Evolutionary conservation across 352 stramenopile species (phyloP).

Genomic region (Globisporangium abappressorium): DNA sequence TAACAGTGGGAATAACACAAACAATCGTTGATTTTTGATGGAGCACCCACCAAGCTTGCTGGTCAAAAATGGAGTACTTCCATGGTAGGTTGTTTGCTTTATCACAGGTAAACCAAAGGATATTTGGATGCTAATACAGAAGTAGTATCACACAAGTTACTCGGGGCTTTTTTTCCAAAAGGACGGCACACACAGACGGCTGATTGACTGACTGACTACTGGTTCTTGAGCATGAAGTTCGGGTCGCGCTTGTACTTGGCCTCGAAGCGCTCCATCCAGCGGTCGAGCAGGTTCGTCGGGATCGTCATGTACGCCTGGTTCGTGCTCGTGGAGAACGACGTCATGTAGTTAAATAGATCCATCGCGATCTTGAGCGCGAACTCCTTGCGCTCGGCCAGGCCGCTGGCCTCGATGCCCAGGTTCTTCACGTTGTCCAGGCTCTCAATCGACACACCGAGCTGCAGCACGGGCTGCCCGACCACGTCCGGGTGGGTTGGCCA

Average conservation of each 20-base stretch:
- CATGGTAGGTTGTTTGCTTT: background rate
- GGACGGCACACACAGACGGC: background rate
- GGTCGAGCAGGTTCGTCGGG: slow-evolving; percentile 89
- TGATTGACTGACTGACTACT: slow-evolving; percentile 13
- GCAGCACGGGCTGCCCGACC: background rate
- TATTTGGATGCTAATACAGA: no score
- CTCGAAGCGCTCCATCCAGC: slow-evolving; percentile 91
- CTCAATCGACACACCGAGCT: background rate
- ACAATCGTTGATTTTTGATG: background rate
- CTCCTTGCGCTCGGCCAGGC: slow-evolving; percentile 61
- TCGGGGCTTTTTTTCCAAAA: background rate
- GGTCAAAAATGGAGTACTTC: background rate
- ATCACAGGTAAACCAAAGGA: no score
- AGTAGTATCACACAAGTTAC: background rate
- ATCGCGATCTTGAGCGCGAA: slow-evolving; percentile 91
- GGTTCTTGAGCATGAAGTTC: slow-evolving; percentile 91
- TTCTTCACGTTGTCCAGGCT: slow-evolving; percentile 70
- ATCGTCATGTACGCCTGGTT: slow-evolving; percentile 83
- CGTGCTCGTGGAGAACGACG: slow-evolving; percentile 80
- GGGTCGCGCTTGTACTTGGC: slow-evolving; percentile 82
- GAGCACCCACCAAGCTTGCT: no score
- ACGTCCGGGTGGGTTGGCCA: background rate
- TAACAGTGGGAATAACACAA: background rate
- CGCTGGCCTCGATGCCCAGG: slow-evolving; percentile 64
- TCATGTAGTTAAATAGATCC: slow-evolving; percentile 92